Evolutionary conservation across 2,329 filamentous ascomycete species (phyloP), one percentile per base, ranked within the genome.

Genomic region (Microdochium trichocladiopsis): DNA sequence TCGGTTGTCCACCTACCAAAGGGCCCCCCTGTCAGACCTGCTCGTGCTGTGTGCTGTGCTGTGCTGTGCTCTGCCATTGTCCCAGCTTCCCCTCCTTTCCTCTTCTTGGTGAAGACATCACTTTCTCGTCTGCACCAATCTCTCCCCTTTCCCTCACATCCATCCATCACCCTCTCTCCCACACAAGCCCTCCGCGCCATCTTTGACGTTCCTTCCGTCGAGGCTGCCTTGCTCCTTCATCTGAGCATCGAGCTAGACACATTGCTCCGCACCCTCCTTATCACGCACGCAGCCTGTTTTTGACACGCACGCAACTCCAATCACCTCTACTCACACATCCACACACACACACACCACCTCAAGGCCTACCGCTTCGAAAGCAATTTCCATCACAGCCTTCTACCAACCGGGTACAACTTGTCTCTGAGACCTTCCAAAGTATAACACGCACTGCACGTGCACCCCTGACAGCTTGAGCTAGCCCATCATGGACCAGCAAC

Each of bases 401-500:
- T 50, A 53, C 54, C 47, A 16, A 52, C 37, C 23, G n/a, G n/a
- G n/a, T 25, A 25, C 31, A 43, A 50, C 12, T 37, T 43, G n/a
- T n/a, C n/a, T n/a, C n/a, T n/a, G n/a, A n/a, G n/a, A n/a, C n/a
- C n/a, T n/a, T n/a, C n/a, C n/a, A n/a, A n/a, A n/a, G n/a, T n/a
- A n/a, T 18, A 12, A 12, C 10, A 6, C 41, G 74, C 76, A 75
- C 70, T 67, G 62, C 66, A 75, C 70, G 72, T 74, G 71, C 72
- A 70, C 61, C 56, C 50, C 56, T 55, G 59, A 31, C 53, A 54
- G 58, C 62, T 57, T 50, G 52, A 64, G 68, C 66, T 69, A 74
- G 72, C 70, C 71, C 75, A 69, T 60, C 68, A 88, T 88, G 85
- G 84, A 84, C 67, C 83, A 84, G 68, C 79, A 85, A 71, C 80